These are phyloP conservation scores for sweet orange (Citrus sinensis) DNA, from an alignment of 345 rosid species.

Conservation along the genomic window DVS_A1.0 CM039163.1:46756001-46756500, in stretches of 20 bases:
- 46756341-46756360: neutral
- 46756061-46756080: constrained; percentile 23
- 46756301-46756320: neutral
- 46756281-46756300: neutral
- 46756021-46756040: constrained; percentile 42
- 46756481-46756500: neutral
- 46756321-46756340: neutral
- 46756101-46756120: constrained; percentile 18
- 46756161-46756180: constrained; percentile 28
- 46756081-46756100: constrained; percentile 24
- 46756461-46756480: neutral
- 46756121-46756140: constrained; percentile 22
- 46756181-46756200: neutral
- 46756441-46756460: neutral
- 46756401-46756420: neutral
- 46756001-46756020: constrained; percentile 33
- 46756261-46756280: neutral
- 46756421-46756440: neutral
- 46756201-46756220: neutral
- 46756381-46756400: neutral
- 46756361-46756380: neutral
- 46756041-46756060: constrained; percentile 42
- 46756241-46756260: neutral
- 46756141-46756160: constrained; percentile 18
- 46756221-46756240: neutral